A percentile compares a stretch with the other conserved stretches of the same genome.
These are phyloP conservation scores for Scenedesmus sp. DNA, from an alignment of 163 green algal genomes.

Conservation along the genomic window DNA sequence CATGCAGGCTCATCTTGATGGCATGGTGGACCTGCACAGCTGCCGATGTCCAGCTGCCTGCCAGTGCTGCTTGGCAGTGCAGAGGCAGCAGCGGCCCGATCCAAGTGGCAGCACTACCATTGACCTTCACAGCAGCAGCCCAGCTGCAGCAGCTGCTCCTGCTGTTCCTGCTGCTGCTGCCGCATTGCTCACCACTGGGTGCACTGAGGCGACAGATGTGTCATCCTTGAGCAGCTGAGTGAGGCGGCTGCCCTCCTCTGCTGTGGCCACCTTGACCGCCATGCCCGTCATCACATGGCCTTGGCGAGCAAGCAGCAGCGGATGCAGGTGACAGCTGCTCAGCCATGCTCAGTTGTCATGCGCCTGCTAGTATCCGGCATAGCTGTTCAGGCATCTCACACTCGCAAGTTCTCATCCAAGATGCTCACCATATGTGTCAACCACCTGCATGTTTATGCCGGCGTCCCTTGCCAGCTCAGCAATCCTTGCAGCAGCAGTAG, in stretches of 20 bases:
- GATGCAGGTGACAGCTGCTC: background rate
- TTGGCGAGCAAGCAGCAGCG: background rate
- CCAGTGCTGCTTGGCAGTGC: too few species aligned
- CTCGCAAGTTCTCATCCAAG: too few species aligned
- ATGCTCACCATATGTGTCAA: slow-evolving; percentile 7
- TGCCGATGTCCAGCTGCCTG: too few species aligned
- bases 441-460: background rate
- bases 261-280: slow-evolving; percentile 7
- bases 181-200: slow-evolving; percentile 4
- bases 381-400: too few species aligned
- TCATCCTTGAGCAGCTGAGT: slow-evolving; percentile 1
- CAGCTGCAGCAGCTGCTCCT: background rate
- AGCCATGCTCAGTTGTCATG: too few species aligned
- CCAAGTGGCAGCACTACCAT: too few species aligned
- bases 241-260: slow-evolving; percentile 14
- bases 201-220: background rate
- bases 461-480: background rate
- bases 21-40: too few species aligned
- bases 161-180: background rate
- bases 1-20: too few species aligned
- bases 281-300: slow-evolving; percentile 44
- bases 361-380: too few species aligned
- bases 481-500: slow-evolving; percentile 14
- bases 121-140: too few species aligned
- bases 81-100: too few species aligned